Evolutionary conservation across 148 eudicot genomes (phyloP).

Genomic region (Rhododendron molle): DNA sequence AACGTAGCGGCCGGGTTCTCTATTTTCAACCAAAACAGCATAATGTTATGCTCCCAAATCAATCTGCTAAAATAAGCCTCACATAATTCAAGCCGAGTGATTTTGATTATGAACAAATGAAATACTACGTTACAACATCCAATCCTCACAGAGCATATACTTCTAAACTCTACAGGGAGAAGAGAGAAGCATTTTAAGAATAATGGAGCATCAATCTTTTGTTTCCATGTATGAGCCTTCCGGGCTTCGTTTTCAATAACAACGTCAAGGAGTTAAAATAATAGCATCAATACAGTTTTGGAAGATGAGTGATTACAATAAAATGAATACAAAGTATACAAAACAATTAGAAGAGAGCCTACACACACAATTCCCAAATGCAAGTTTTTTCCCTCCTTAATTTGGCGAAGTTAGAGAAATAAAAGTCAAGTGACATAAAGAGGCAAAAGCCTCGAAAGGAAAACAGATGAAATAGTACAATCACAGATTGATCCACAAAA

Average conservation of each 20-base stretch:
- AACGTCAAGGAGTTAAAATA: not conserved
- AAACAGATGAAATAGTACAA: no score
- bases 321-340: no score
- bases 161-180: not conserved
- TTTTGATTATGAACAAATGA: not conserved
- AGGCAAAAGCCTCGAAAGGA: no score
- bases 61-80: not conserved
- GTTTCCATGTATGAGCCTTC: not conserved
- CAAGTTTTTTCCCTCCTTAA: no score
- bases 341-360: no score
- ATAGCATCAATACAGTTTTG: not conserved
- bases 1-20: no score
- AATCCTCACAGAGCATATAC: not conserved
- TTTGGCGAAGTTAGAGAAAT: no score
- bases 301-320: no score
- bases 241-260: not conserved
- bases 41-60: not conserved
- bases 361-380: no score
- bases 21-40: not conserved
- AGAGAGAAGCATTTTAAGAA: not conserved
- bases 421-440: no score
- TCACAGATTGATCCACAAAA: no score
- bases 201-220: no score
- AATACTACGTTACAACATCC: not conserved
- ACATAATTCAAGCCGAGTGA: not conserved